Percentiles rank a stretch among this genome's conserved stretches.
Evolutionary conservation across 495 filamentous ascomycete genomes (phyloP).

Genomic region (Penicillium verhagenii): DNA sequence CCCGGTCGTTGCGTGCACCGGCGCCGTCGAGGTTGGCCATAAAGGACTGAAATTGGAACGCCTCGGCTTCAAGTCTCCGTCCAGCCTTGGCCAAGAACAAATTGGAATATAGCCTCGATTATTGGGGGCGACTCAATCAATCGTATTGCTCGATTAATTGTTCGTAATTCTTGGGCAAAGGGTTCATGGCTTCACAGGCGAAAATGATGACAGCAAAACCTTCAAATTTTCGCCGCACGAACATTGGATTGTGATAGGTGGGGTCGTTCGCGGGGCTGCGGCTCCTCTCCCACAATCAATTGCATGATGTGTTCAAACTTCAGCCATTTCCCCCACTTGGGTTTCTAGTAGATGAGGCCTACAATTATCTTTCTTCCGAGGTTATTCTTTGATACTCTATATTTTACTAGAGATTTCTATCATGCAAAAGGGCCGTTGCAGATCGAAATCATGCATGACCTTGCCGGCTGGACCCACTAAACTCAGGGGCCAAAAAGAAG

Average conservation of each 20-base stretch:
- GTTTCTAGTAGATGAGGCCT: background rate
- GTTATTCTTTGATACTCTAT: background rate
- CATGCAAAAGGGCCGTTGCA: background rate
- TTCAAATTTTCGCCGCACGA: background rate
- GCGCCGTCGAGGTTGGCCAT: background rate
- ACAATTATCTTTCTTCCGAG: background rate
- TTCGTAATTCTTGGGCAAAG: background rate
- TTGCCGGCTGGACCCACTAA: background rate
- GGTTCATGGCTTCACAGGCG: background rate
- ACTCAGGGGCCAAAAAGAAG: background rate
- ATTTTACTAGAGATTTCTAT: background rate
- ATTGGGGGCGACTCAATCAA: too few relatives aligned
- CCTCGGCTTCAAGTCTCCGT: background rate
- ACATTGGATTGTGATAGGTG: background rate
- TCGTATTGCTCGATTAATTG: background rate
- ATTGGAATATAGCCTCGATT: too few relatives aligned
- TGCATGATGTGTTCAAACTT: too few relatives aligned
- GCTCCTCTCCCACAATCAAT: background rate
- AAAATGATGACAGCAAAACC: background rate
- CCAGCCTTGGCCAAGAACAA: background rate
- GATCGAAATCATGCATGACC: background rate
- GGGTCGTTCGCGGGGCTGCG: background rate
- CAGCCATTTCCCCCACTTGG: background rate
- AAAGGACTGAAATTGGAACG: background rate
- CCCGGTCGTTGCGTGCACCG: background rate